Evolutionary conservation across 768 basidiomycete genomes (phyloP).

Genomic region (Strobilomyces dryophilus): DNA sequence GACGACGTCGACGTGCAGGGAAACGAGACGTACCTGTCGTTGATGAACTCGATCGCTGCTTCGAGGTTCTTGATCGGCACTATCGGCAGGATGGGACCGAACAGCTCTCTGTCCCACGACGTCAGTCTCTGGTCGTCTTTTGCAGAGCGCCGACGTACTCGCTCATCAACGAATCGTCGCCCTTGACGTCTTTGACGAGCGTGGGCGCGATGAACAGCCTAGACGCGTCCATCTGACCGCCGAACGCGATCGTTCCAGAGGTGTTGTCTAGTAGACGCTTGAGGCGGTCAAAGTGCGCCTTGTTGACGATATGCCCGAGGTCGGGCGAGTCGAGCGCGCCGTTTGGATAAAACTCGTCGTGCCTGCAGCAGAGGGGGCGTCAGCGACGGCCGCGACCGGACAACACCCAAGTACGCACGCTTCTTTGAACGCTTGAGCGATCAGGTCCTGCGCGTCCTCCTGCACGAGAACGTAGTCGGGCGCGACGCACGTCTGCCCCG

Average conservation of each 20-base stretch:
- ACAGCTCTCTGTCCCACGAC: conserved; percentile 57
- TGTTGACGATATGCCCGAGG: conserved; percentile 49
- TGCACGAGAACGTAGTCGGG: conserved; percentile 53
- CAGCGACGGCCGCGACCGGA: background rate
- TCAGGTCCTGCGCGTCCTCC: conserved; percentile 34
- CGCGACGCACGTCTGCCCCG: conserved; percentile 73
- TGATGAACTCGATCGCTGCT: conserved; percentile 67
- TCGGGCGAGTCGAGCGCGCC: conserved; percentile 41
- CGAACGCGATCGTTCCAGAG: conserved; percentile 59
- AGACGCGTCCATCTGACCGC: conserved; percentile 58
- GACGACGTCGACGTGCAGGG: background rate
- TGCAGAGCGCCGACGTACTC: conserved; percentile 44
- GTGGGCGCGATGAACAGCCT: conserved; percentile 68
- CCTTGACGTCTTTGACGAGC: conserved; percentile 56
- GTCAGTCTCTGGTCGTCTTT: background rate
- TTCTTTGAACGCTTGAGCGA: conserved; percentile 39
- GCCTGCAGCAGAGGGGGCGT: conserved; percentile 7
- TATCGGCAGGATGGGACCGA: conserved; percentile 78
- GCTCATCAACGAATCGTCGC: conserved; percentile 69
- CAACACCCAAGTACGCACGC: conserved; percentile 30
- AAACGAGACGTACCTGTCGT: conserved; percentile 41
- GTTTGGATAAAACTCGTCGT: conserved; percentile 37
- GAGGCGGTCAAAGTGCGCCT: conserved; percentile 54
- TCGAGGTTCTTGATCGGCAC: conserved; percentile 68
- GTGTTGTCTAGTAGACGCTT: conserved; percentile 61